These are phyloP conservation scores for Fraxinus angustifolia DNA, from an alignment of 305 asterid species.

Conservation along the genomic window DNA sequence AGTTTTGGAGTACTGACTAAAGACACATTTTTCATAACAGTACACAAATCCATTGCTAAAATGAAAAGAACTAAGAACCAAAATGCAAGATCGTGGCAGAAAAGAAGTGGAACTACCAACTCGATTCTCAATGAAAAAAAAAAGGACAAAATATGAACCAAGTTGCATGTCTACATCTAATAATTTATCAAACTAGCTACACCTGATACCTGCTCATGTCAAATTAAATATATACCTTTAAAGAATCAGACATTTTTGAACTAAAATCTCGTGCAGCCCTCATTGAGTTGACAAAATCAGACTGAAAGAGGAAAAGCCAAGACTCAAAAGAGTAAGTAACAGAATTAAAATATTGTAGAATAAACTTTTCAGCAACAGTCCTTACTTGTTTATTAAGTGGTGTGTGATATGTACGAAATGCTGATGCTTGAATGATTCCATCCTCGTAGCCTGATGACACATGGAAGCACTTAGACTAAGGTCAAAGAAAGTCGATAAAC, in stretches of 20 bases:
- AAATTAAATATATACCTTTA: conserved; percentile 50
- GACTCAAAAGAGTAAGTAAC: neutral
- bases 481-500: conserved; percentile 4
- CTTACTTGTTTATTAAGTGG: conserved; percentile 92
- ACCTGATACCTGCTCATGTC: neutral
- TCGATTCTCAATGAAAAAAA: neutral
- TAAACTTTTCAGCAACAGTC: neutral
- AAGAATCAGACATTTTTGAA: conserved; percentile 66
- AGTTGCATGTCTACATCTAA: neutral
- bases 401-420: conserved; percentile 92
- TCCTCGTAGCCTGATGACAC: conserved; percentile 59
- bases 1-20: neutral
- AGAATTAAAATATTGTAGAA: neutral
- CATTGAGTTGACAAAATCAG: conserved; percentile 90
- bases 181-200: neutral
- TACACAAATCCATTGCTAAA: neutral
- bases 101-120: neutral
- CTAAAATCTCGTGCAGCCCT: conserved; percentile 94
- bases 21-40: neutral
- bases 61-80: neutral
- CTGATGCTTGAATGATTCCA: conserved; percentile 78
- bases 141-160: neutral
- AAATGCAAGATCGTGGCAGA: neutral
- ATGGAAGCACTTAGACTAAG: conserved; percentile 20
- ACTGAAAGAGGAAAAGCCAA: conserved; percentile 34